A percentile compares a stretch with the other conserved stretches of the same genome.
phyloP scores from a whole-genome alignment of 225 moss, liverwort and hornwort species.

The Neckera pumila region DNA sequence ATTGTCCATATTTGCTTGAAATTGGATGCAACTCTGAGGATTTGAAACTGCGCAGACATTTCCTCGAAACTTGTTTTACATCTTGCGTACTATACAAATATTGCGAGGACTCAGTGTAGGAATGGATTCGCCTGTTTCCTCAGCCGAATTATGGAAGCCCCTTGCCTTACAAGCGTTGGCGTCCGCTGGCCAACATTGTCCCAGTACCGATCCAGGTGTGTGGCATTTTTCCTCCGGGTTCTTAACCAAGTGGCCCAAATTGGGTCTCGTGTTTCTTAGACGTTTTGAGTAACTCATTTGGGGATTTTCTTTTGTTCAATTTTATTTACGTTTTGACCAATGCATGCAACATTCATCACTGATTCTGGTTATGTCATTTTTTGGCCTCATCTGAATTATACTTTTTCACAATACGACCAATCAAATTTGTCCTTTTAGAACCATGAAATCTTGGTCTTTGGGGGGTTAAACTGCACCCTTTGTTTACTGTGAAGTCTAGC shows the following conservation, averaged over 20 bases:
- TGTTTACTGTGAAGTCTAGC: background rate
- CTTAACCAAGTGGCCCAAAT: background rate
- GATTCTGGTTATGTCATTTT: too few species aligned
- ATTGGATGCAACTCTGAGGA: background rate
- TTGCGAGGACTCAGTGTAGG: slow-evolving; percentile 81
- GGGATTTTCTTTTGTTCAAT: background rate
- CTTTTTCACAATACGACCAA: background rate
- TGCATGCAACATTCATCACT: background rate
- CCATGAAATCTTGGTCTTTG: background rate
- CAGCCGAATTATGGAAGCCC: slow-evolving; percentile 72
- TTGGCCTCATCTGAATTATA: background rate
- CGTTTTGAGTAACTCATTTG: background rate
- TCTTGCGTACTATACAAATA: slow-evolving; percentile 73
- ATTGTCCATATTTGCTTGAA: background rate
- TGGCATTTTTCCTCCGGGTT: background rate
- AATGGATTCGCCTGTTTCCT: slow-evolving; percentile 65
- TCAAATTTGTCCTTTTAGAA: background rate
- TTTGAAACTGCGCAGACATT: slow-evolving; percentile 45
- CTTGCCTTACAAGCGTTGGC: slow-evolving; percentile 57
- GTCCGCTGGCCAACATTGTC: slow-evolving; percentile 22
- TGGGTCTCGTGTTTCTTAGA: background rate
- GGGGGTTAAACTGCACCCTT: too few species aligned
- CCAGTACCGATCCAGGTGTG: slow-evolving; percentile 14
- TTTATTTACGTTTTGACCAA: background rate
- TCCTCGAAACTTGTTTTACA: slow-evolving; percentile 79